Base-by-base conservation (phyloP, 2,329 filamentous ascomycete species). In the Esteya vermicola region DNA sequence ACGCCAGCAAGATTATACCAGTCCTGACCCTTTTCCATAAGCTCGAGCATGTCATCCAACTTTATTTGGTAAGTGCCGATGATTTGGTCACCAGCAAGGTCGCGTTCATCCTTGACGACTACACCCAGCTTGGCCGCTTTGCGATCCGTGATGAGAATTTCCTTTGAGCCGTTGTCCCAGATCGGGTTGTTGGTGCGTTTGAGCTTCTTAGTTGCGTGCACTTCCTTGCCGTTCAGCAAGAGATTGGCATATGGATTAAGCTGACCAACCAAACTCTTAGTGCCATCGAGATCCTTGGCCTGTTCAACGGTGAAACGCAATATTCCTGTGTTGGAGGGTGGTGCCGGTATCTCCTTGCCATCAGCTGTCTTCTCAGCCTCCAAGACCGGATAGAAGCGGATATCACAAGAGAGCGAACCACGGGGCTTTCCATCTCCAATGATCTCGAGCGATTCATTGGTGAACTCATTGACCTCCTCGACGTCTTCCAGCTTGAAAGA, bases 151-250 rank as follows among this genome's bases (percentile, higher is more conserved):
- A 98, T 89, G 45, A 98, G 75, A 50, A 98, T 77, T 55, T 98
- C 91, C 62, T 94, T 94, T 50, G 78, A 82, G 7, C 84, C 84
- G 54, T 96, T 81, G 40, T 89, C 81, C 80, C 88, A 98, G 52
- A 98, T 88, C 8, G 91, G 91, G 52, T 94, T 91, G 63, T 98
- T 98, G 44, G 86, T 96, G 45, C 89, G 81, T 71, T 96, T 98
- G 52, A 95, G 72, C 59, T 88, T 93, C 62, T 86, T 85, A 39
- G 88, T 93, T 42, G 77, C 71, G 52, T 94, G 86, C 5, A 96
- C 72, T 55, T 93, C 81, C 60, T 91, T 93, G 47, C 85, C 83
- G 52, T 98, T 98, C 50, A 98, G 74, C 33, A 95, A 70, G 38
- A 98, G 70, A 25, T 78, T 70, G 9, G 85, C 88, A 50, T 96